These are phyloP conservation scores for Teunomyces gatunensis DNA, from an alignment of 805 yeast species.

Conservation along the genomic window DNA sequence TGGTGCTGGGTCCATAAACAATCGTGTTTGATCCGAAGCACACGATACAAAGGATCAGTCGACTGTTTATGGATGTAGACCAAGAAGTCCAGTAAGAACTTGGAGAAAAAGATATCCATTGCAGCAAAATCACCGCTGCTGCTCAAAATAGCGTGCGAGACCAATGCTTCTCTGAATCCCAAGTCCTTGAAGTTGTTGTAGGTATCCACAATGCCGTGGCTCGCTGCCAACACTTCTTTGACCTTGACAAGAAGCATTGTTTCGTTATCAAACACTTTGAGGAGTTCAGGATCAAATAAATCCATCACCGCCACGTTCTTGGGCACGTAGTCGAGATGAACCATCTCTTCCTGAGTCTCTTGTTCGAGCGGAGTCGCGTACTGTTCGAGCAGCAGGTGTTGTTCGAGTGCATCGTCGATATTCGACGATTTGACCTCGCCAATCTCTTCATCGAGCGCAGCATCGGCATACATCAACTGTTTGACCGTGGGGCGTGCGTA, in stretches of 20 bases:
- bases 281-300: conserved; percentile 1
- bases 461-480: conserved; percentile 12
- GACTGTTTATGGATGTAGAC: background rate
- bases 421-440: conserved; percentile 28
- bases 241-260: background rate
- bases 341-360: conserved; percentile 2
- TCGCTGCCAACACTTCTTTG: conserved; percentile 2
- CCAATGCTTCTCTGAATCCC: conserved; percentile 11
- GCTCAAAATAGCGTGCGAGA: conserved; percentile 9
- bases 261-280: conserved; percentile 5
- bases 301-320: conserved; percentile 1
- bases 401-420: conserved; percentile 9
- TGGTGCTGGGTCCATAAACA: conserved; percentile 5
- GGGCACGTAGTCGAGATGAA: conserved; percentile 6
- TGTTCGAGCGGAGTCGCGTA: background rate
- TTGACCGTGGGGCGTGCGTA: background rate
- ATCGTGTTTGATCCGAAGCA: background rate
- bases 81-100: background rate
- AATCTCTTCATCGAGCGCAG: conserved; percentile 36
- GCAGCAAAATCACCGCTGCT: conserved; percentile 6
- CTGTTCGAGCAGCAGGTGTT: background rate
- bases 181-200: conserved; percentile 6
- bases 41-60: background rate
- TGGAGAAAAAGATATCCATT: conserved; percentile 4
- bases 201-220: conserved; percentile 2